Conservation (phyloP, 176 grass and related monocot genomes). For the Pontederia crassipes region DNA sequence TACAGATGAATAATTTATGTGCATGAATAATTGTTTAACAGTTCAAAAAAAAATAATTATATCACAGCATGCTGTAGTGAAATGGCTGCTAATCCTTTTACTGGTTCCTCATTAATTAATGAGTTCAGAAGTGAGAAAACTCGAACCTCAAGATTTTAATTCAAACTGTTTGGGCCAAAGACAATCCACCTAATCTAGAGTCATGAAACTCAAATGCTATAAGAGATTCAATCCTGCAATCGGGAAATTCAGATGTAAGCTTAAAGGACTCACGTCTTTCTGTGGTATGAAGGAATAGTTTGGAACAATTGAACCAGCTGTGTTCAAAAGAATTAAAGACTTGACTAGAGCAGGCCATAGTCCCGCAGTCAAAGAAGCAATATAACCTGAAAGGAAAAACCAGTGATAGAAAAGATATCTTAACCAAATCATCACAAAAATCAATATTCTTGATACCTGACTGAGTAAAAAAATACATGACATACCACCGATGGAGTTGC, state of each 20-base stretch:
- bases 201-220: background rate
- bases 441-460: background rate
- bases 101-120: no score
- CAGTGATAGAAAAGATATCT: background rate
- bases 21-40: no score
- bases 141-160: no score
- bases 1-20: no score
- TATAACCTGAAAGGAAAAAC: slow-evolving; percentile 47
- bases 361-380: slow-evolving; percentile 51
- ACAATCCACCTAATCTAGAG: no score
- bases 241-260: slow-evolving; percentile 3
- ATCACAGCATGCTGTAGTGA: no score
- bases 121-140: no score
- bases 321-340: slow-evolving; percentile 80
- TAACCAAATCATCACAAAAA: slow-evolving; percentile 2
- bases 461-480: slow-evolving; percentile 17
- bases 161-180: no score
- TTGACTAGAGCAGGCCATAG: slow-evolving; percentile 79
- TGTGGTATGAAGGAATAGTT: slow-evolving; percentile 49
- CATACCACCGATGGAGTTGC: slow-evolving; percentile 93
- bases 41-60: no score
- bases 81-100: no score
- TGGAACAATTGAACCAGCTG: slow-evolving; percentile 84
- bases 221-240: slow-evolving; percentile 4
- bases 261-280: slow-evolving; percentile 42